These are phyloP conservation scores for Gossypium raimondii DNA, from an alignment of 345 rosid genomes.

Conservation along the genomic window DNA sequence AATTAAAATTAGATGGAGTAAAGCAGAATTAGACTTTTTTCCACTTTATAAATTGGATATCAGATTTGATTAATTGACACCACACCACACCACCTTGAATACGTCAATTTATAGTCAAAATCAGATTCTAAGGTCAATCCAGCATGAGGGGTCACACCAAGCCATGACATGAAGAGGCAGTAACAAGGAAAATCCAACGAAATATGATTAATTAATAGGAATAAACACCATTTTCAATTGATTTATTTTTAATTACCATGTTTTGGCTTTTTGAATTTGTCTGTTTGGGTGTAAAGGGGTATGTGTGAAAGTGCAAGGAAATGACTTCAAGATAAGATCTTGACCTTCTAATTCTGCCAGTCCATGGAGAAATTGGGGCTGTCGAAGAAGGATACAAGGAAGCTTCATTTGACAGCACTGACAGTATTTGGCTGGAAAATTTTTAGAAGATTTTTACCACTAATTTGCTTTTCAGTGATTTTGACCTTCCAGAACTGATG, in stretches of 20 bases:
- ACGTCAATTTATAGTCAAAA: conserved; percentile 7
- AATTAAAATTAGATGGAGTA: too few species aligned
- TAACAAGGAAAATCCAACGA: neutral
- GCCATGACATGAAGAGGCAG: neutral
- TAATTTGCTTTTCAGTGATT: neutral
- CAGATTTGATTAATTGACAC: neutral
- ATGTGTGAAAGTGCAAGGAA: conserved; percentile 27
- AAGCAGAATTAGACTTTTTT: too few species aligned
- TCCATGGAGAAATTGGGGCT: neutral
- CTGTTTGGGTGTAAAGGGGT: neutral
- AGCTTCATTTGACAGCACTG: conserved; percentile 1
- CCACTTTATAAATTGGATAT: neutral
- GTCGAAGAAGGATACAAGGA: neutral
- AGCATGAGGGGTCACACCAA: neutral
- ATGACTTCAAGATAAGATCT: conserved; percentile 6
- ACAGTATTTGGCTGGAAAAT: neutral
- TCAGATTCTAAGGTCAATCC: neutral
- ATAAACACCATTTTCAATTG: neutral
- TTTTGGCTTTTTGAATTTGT: neutral
- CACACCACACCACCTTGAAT: neutral
- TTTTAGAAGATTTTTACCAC: neutral
- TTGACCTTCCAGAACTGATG: neutral
- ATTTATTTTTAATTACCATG: neutral
- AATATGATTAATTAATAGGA: neutral
- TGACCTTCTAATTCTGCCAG: conserved; percentile 5